phyloP scores from a whole-genome alignment of 2,329 filamentous ascomycete species.

The Lecanicillium sp. region DNA sequence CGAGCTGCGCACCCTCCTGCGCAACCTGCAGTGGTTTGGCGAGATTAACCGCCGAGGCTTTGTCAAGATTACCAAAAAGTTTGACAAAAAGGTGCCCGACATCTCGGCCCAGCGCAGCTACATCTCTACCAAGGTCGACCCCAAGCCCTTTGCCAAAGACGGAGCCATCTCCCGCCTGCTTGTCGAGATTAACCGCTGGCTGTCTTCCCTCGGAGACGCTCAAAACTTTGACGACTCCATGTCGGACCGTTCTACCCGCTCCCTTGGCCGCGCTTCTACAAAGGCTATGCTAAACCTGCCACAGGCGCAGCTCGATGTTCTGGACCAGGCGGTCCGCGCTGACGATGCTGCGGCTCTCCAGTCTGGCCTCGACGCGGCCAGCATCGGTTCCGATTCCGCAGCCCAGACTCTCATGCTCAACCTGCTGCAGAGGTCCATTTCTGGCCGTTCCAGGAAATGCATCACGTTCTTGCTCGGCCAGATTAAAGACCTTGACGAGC shows the following conservation, averaged over 20 bases:
- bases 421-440: conserved; percentile 70
- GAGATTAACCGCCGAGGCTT: conserved; percentile 95
- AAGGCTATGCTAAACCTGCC: conserved; percentile 69
- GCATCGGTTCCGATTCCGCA: conserved; percentile 27
- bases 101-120: conserved; percentile 77
- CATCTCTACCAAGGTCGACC: conserved; percentile 83
- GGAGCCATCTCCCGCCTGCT: conserved; percentile 40
- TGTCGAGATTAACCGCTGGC: conserved; percentile 77
- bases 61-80: conserved; percentile 97
- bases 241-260: conserved; percentile 67
- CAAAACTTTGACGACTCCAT: conserved; percentile 68
- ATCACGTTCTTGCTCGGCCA: conserved; percentile 64
- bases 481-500: conserved; percentile 68
- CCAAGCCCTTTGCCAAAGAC: conserved; percentile 78
- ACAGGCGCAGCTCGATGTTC: conserved; percentile 56
- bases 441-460: conserved; percentile 58
- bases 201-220: conserved; percentile 71
- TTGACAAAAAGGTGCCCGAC: conserved; percentile 85
- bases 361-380: conserved; percentile 50
- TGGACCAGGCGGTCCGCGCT: conserved; percentile 64
- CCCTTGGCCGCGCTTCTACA: conserved; percentile 68
- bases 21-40: conserved; percentile 95
- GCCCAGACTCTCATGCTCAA: conserved; percentile 68
- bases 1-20: conserved; percentile 77
- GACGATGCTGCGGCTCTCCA: conserved; percentile 55